phyloP scores from a whole-genome alignment of 2,329 filamentous ascomycete genomes.

The Botrytis fragariae region DNA sequence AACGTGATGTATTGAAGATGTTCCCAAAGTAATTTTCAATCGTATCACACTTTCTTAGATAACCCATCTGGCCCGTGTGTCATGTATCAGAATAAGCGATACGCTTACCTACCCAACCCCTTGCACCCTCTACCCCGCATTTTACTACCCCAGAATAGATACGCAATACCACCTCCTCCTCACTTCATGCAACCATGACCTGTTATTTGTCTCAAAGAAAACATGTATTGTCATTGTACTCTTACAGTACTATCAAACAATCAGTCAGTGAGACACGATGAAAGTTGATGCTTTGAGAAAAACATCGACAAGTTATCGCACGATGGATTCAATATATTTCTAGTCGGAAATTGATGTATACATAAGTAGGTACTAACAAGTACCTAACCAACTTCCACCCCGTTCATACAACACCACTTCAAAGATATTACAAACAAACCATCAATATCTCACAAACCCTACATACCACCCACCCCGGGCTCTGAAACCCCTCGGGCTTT shows the following conservation, averaged over 20 bases:
- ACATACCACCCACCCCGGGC: background rate
- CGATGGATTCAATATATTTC: too few species aligned
- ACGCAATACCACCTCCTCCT: background rate
- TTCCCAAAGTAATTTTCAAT: background rate
- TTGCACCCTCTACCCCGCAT: background rate
- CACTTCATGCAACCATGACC: slow-evolving; percentile 6
- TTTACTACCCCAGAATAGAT: background rate
- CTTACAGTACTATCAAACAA: background rate
- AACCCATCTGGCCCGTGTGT: background rate
- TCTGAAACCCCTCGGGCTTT: background rate
- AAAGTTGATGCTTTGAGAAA: background rate
- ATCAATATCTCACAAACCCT: background rate
- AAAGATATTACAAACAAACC: background rate
- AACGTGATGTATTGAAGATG: background rate
- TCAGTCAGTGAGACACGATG: rapidly evolving
- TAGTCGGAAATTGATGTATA: too few species aligned
- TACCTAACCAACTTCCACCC: background rate
- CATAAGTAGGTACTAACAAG: background rate
- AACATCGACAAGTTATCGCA: background rate
- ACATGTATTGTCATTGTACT: background rate
- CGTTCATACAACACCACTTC: too few species aligned
- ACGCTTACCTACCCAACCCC: background rate
- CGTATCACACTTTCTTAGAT: background rate
- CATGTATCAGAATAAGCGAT: background rate
- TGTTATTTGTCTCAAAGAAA: background rate